Conservation (phyloP, 805 yeast genomes). For the Torulaspora microellipsoides region DNA sequence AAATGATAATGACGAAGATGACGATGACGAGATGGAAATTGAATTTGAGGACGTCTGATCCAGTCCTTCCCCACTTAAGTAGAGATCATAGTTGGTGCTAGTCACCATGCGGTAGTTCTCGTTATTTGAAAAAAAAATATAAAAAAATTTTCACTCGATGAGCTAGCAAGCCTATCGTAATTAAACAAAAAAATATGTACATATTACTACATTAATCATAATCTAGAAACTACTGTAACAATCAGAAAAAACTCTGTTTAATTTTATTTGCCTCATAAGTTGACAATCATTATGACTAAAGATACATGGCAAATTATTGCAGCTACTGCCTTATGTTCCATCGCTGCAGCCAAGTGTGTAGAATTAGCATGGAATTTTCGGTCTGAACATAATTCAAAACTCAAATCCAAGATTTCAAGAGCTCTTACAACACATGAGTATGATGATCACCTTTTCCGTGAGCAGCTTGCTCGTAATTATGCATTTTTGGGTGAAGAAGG, state of each 20-base stretch:
- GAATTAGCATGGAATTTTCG: constrained; percentile 29
- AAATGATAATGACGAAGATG: constrained; percentile 17
- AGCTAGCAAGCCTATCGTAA: too few species aligned
- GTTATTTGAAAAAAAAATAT: neutral
- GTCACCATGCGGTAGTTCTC: too few species aligned
- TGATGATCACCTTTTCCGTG: constrained; percentile 72
- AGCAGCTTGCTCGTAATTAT: constrained; percentile 89
- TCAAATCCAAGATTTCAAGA: constrained; percentile 2
- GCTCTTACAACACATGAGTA: constrained; percentile 24
- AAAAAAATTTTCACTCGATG: constrained; percentile 3
- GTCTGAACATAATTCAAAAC: constrained; percentile 2
- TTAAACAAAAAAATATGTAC: neutral
- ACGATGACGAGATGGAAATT: constrained; percentile 33
- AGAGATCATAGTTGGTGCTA: too few species aligned
- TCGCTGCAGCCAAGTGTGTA: constrained; percentile 29
- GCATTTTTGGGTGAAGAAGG: constrained; percentile 90
- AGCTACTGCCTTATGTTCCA: constrained; percentile 33
- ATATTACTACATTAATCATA: too few species aligned
- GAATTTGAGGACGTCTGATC: constrained; percentile 35
- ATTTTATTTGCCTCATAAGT: too few species aligned
- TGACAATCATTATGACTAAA: neutral
- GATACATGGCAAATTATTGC: constrained; percentile 29
- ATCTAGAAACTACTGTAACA: too few species aligned
- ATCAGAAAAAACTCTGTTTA: too few species aligned
- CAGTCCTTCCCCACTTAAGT: neutral